These are phyloP conservation scores for Erythrophleum fordii DNA, from an alignment of 306 rosid species.

Conservation along the genomic window DNA sequence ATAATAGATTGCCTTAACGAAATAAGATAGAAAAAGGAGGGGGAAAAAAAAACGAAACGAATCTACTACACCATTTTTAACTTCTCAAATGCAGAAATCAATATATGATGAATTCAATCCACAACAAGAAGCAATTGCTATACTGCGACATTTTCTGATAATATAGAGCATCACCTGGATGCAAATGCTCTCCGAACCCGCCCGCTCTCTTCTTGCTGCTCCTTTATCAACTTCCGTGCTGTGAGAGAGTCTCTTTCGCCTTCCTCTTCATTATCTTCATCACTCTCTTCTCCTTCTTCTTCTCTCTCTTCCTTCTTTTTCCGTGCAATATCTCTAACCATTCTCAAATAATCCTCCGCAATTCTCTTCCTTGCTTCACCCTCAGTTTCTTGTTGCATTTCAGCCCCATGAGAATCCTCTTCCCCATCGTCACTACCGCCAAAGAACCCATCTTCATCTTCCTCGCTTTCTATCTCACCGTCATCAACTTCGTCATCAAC, in stretches of 20 bases:
- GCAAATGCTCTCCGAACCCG: conserved; percentile 75
- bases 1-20: neutral
- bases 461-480: conserved; percentile 71
- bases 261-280: conserved; percentile 46
- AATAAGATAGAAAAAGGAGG: neutral
- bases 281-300: conserved; percentile 43
- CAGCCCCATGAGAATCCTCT: conserved; percentile 26
- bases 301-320: conserved; percentile 54
- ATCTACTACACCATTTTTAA: neutral
- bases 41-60: neutral
- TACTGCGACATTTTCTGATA: neutral
- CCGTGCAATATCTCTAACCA: conserved; percentile 46
- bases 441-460: conserved; percentile 52
- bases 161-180: conserved; percentile 54
- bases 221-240: conserved; percentile 68
- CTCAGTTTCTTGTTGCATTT: conserved; percentile 52
- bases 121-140: neutral
- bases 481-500: conserved; percentile 42
- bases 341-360: conserved; percentile 56
- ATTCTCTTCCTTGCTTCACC: conserved; percentile 76
- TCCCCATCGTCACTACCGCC: conserved; percentile 33
- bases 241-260: conserved; percentile 77
- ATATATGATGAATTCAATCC: neutral
- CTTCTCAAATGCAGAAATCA: conserved; percentile 1
- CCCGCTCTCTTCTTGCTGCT: conserved; percentile 87